Evolutionary conservation across 495 filamentous ascomycete species (phyloP), one percentile per base, ranked within the genome.

Genomic region (Podospora pseudocomata): DNA sequence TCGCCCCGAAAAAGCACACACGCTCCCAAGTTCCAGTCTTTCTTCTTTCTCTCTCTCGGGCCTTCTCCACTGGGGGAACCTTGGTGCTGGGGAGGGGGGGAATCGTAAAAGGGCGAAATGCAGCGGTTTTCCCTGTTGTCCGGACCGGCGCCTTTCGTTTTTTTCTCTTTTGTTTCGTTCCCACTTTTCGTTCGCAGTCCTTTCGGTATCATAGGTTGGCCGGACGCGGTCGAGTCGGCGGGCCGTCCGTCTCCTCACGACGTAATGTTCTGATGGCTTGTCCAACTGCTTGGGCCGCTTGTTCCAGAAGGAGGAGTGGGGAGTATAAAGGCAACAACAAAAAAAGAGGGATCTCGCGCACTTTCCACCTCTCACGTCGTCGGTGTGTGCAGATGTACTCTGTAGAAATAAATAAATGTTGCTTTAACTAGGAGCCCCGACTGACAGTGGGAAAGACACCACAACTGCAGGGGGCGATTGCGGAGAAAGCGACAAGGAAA

Each of bases 131-230:
- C 63, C 63, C 65, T 67, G 69, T 58, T 19, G 66, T 61, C 70
- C 70, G 66, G 63, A 66, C 66, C 60, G 66, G 66, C 6, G 39
- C 39, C 39, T 49, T 49, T 49, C 39, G 39, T 49, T 49, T 49
- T 49, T 49, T 49, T 18, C 13, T 49, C 39, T 49, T 49, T 49
- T 11, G 39, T 49, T 18, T 39, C 23, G 67, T 69, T 69, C 32
- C 70, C 70, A 72, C 67, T 72, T 72, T 72, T 69, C 53, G 19
- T 5, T 49, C 60, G 20, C 55, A 19, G n/a, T 64, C 58, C 58
- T 63, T 71, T 62, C 61, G 64, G 64, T 67, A 60, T 67, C 64
- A 71, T 66, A 68, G 66, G 56, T 61, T 30, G 58, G 55, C 56
- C 28, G 30, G 26, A 19, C 59, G 19, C 19, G 60, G 60, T 30